phyloP scores from a whole-genome alignment of 768 basidiomycete species.

The Phylloporus scabripes region DNA sequence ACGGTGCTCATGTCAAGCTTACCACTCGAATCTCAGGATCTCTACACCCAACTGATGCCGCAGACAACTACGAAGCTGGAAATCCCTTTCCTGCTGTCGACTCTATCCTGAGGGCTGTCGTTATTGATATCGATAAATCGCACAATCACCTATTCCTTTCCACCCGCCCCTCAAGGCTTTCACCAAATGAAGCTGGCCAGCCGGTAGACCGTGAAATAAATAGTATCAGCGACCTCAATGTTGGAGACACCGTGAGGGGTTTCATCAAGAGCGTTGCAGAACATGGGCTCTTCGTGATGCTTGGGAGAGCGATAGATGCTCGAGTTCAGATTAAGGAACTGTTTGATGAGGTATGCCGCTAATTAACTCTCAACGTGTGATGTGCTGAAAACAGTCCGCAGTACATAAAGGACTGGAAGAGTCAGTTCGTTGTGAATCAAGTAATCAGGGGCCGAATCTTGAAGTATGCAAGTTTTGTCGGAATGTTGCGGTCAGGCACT shows the following conservation, averaged over 20 bases:
- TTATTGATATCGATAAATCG: slow-evolving; percentile 62
- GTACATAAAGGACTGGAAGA: slow-evolving; percentile 97
- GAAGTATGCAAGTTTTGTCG: slow-evolving; percentile 41
- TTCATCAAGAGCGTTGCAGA: slow-evolving; percentile 86
- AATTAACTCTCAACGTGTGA: background rate
- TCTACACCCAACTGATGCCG: slow-evolving; percentile 74
- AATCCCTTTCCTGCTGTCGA: slow-evolving; percentile 55
- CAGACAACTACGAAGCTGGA: slow-evolving; percentile 70
- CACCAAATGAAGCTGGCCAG: slow-evolving; percentile 42
- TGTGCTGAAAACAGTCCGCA: slow-evolving; percentile 29
- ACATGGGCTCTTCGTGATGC: slow-evolving; percentile 82
- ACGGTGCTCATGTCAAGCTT: slow-evolving; percentile 76
- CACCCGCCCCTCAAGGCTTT: slow-evolving; percentile 66
- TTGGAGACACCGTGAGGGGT: slow-evolving; percentile 75
- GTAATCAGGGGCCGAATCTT: slow-evolving; percentile 83
- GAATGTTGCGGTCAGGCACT: slow-evolving; percentile 1
- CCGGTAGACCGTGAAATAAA: slow-evolving; percentile 67
- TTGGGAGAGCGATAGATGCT: slow-evolving; percentile 81
- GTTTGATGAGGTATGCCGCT: slow-evolving; percentile 65
- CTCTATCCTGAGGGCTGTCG: slow-evolving; percentile 62
- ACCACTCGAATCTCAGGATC: slow-evolving; percentile 65
- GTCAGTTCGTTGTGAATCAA: slow-evolving; percentile 71
- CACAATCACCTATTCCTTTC: slow-evolving; percentile 75
- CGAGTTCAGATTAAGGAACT: slow-evolving; percentile 91
- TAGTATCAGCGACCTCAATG: slow-evolving; percentile 54